phyloP scores from a whole-genome alignment of 345 rosid genomes.

The Punica granatum region DNA sequence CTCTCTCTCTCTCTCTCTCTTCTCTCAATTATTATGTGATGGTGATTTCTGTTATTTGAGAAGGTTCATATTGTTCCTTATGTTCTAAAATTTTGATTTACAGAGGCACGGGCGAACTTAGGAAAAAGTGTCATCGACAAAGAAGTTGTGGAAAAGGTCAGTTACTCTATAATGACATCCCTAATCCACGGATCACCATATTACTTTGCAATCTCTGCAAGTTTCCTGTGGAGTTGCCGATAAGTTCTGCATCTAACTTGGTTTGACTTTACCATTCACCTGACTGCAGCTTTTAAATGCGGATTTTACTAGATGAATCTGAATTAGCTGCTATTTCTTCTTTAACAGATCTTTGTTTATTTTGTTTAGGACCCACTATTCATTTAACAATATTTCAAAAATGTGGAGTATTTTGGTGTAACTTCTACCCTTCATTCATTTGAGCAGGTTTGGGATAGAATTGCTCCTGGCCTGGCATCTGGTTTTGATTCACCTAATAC shows the following conservation, averaged over 20 bases:
- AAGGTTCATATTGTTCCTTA: neutral
- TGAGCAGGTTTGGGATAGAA: conserved; percentile 79
- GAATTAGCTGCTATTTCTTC: neutral
- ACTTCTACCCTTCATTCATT: neutral
- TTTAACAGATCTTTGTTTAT: neutral
- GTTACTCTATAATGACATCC: neutral
- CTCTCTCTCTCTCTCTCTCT: neutral
- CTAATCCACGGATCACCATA: neutral
- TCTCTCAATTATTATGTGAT: neutral
- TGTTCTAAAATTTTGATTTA: conserved; percentile 3
- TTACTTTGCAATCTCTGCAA: neutral
- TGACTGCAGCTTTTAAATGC: neutral
- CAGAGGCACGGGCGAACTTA: conserved; percentile 67
- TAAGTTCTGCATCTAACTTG: neutral
- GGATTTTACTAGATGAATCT: neutral
- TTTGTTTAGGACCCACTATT: neutral
- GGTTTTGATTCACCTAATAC: conserved; percentile 66
- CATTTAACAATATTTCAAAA: neutral
- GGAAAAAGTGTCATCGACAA: conserved; percentile 61
- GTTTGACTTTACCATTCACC: neutral
- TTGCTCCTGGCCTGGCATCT: conserved; percentile 83
- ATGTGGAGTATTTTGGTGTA: neutral
- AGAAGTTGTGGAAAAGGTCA: conserved; percentile 77
- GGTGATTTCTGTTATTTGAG: neutral
- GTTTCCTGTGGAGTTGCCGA: neutral